phyloP scores from a whole-genome alignment of 345 rosid species.

The Camelina hispida region DNA sequence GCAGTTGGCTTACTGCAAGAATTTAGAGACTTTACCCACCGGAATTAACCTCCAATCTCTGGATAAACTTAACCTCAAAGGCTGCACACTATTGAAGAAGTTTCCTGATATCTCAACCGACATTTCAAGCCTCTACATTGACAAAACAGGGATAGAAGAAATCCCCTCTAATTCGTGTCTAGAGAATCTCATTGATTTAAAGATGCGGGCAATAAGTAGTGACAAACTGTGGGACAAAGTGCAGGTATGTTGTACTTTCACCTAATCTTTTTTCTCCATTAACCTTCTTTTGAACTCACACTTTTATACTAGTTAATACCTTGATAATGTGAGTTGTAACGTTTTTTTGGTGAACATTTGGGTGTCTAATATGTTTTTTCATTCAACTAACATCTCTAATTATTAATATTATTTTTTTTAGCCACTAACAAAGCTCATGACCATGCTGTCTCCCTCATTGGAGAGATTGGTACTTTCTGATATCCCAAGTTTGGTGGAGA shows the following conservation, averaged over 20 bases:
- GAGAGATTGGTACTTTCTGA: neutral
- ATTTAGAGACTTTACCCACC: neutral
- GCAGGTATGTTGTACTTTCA: neutral
- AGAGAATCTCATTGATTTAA: neutral
- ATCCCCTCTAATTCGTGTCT: neutral
- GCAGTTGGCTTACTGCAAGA: neutral
- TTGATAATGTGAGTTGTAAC: too few relatives aligned
- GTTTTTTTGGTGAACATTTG: neutral
- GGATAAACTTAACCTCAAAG: neutral
- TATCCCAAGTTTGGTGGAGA: constrained; percentile 12
- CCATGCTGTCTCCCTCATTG: neutral
- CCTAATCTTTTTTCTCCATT: neutral
- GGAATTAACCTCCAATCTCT: neutral
- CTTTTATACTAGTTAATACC: too few relatives aligned
- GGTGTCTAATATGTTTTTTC: too few relatives aligned
- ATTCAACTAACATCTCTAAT: neutral
- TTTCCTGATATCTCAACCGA: constrained; percentile 1
- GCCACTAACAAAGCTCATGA: neutral
- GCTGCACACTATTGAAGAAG: neutral
- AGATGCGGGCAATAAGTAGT: neutral
- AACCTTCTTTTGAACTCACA: too few relatives aligned
- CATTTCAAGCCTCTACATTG: neutral
- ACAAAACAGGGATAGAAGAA: neutral
- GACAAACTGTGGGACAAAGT: constrained; percentile 7
- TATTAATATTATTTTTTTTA: too few relatives aligned